Evolutionary conservation across 2,329 filamentous ascomycete species (phyloP).

Genomic region (Apiospora aurea): DNA sequence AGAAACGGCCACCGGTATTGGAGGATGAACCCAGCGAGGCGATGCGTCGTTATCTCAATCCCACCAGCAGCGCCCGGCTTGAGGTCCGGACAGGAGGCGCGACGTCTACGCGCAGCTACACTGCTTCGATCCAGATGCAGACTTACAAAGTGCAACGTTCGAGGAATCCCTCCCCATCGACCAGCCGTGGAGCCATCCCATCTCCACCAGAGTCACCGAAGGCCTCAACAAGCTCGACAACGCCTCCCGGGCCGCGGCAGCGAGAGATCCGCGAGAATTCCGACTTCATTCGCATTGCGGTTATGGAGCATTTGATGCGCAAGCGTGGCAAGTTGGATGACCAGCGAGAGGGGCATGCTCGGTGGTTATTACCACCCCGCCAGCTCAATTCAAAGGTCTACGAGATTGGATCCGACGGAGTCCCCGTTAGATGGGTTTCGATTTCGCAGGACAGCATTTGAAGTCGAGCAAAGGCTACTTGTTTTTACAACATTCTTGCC

Average conservation of each 20-base stretch:
- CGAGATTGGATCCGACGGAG: conserved; percentile 62
- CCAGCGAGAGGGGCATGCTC: conserved; percentile 70
- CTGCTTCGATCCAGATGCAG: conserved; percentile 75
- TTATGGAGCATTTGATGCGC: conserved; percentile 77
- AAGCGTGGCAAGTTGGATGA: conserved; percentile 71
- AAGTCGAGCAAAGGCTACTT: background rate
- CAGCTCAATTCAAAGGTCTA: conserved; percentile 61
- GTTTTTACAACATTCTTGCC: background rate
- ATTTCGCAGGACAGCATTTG: conserved; percentile 34
- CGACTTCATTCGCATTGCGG: conserved; percentile 74
- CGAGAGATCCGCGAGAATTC: conserved; percentile 74
- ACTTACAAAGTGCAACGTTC: conserved; percentile 69
- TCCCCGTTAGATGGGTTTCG: conserved; percentile 66
- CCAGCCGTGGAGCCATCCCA: conserved; percentile 37
- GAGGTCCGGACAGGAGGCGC: conserved; percentile 44
- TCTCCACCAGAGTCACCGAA: conserved; percentile 37
- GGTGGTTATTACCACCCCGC: conserved; percentile 72
- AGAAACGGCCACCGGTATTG: conserved; percentile 67
- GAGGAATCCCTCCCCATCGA: conserved; percentile 44
- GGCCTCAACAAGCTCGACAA: conserved; percentile 43
- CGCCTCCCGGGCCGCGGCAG: conserved; percentile 60
- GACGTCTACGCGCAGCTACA: conserved; percentile 54
- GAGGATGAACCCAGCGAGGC: conserved; percentile 71
- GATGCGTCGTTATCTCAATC: conserved; percentile 72
- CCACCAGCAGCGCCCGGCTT: conserved; percentile 59